A percentile compares a stretch with the other conserved stretches of the same genome.
These are phyloP conservation scores for Mimosa bimucronata DNA, from an alignment of 306 rosid species.

Conservation along the genomic window DNA sequence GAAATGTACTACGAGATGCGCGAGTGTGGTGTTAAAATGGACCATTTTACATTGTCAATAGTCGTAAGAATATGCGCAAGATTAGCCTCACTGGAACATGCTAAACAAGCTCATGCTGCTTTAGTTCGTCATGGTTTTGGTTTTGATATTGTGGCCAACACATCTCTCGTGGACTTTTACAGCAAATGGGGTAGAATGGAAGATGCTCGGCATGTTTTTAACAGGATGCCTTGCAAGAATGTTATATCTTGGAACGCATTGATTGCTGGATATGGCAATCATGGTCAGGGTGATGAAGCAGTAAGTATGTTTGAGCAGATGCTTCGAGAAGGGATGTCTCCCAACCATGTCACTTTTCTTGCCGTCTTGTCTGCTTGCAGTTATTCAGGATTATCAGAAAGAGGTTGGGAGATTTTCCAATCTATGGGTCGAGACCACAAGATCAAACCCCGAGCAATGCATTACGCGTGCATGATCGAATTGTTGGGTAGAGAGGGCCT, in stretches of 20 bases:
- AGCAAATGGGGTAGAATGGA: conserved; percentile 92
- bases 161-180: conserved; percentile 84
- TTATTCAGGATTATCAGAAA: conserved; percentile 73
- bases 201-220: conserved; percentile 80
- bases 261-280: conserved; percentile 86
- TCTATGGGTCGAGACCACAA: conserved; percentile 74
- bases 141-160: conserved; percentile 74
- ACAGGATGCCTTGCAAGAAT: conserved; percentile 70
- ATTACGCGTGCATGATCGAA: conserved; percentile 86
- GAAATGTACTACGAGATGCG: conserved; percentile 68
- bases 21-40: conserved; percentile 63
- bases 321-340: conserved; percentile 65
- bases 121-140: conserved; percentile 80
- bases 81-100: conserved; percentile 78
- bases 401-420: conserved; percentile 77
- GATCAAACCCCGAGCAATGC: conserved; percentile 94
- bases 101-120: conserved; percentile 88
- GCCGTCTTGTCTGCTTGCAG: conserved; percentile 85
- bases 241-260: conserved; percentile 86
- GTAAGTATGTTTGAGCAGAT: conserved; percentile 73
- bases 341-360: conserved; percentile 89
- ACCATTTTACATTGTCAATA: conserved; percentile 84
- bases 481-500: conserved; percentile 82
- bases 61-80: conserved; percentile 76
- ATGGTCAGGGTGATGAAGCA: conserved; percentile 80